Percentiles rank a stretch among this genome's conserved stretches.
Conservation (phyloP, 2,329 filamentous ascomycete species). For the Fusarium tricinctum region DNA sequence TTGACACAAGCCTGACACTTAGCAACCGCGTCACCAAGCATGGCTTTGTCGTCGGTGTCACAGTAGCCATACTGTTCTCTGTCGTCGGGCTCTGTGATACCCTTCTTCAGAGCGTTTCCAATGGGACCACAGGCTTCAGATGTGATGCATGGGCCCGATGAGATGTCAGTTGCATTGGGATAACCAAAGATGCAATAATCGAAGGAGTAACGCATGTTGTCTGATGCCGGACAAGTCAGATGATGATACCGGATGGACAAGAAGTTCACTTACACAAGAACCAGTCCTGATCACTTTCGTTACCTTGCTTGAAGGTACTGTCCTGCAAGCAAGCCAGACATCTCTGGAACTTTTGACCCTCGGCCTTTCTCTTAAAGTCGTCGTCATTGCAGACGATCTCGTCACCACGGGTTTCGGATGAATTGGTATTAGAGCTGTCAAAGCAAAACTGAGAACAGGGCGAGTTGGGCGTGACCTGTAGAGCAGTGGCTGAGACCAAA, state of each 20-base stretch:
- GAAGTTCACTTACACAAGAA: conserved; percentile 65
- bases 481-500: conserved; percentile 52
- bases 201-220: conserved; percentile 68
- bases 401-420: conserved; percentile 59
- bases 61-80: conserved; percentile 64
- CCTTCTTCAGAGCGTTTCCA: conserved; percentile 57
- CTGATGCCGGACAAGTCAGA: conserved; percentile 51
- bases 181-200: conserved; percentile 67
- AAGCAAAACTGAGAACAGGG: conserved; percentile 67
- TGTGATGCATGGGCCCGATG: conserved; percentile 65
- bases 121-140: conserved; percentile 65
- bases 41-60: conserved; percentile 55
- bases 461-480: conserved; percentile 68
- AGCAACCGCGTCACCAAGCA: conserved; percentile 53
- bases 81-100: conserved; percentile 54
- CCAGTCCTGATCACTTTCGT: conserved; percentile 68
- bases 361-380: conserved; percentile 55
- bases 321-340: conserved; percentile 68
- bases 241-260: neutral
- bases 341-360: conserved; percentile 62
- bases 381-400: conserved; percentile 65
- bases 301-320: conserved; percentile 62
- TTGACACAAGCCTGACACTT: conserved; percentile 63
- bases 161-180: conserved; percentile 62
- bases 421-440: conserved; percentile 61